A percentile compares a stretch with the other conserved stretches of the same genome.
These are phyloP conservation scores for Akanthomyces dipterigenus DNA, from an alignment of 2,329 filamentous ascomycete genomes.

Conservation along the genomic window DNA sequence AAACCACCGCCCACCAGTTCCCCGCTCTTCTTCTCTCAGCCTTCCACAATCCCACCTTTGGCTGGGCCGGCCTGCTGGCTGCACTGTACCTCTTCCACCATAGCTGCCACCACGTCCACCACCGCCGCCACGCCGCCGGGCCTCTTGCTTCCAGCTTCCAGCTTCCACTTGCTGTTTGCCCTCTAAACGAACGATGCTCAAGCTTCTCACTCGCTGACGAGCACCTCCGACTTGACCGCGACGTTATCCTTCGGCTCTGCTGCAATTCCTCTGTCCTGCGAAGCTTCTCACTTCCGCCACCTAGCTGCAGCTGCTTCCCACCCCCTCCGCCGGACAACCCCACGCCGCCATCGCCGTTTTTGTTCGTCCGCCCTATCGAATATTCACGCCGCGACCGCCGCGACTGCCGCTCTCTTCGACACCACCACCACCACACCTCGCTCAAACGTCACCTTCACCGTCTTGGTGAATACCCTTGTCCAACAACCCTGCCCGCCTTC, in stretches of 20 bases:
- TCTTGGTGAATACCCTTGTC: not conserved
- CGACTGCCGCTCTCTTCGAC: not conserved
- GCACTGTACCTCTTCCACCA: no score
- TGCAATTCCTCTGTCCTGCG: not conserved
- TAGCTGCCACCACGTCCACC: not conserved
- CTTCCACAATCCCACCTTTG: not conserved
- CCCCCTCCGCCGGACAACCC: conserved; percentile 2
- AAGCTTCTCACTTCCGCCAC: no score
- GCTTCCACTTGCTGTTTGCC: not conserved
- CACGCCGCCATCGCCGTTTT: conserved; percentile 10
- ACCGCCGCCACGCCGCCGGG: no score
- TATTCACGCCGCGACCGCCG: not conserved
- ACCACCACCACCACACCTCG: not conserved
- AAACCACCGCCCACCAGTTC: conserved; percentile 4
- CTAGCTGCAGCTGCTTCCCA: not conserved
- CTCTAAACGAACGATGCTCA: no score
- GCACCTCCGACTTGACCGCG: no score
- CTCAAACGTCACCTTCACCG: no score
- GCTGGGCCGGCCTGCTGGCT: no score
- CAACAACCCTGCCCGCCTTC: not conserved
- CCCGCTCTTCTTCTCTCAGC: not conserved
- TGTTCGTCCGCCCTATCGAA: not conserved
- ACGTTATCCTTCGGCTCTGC: not conserved
- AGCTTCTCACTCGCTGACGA: no score
- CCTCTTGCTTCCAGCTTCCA: no score